Base-by-base conservation (phyloP, 257 asterid species). In the Ilex aquifolium region DNA sequence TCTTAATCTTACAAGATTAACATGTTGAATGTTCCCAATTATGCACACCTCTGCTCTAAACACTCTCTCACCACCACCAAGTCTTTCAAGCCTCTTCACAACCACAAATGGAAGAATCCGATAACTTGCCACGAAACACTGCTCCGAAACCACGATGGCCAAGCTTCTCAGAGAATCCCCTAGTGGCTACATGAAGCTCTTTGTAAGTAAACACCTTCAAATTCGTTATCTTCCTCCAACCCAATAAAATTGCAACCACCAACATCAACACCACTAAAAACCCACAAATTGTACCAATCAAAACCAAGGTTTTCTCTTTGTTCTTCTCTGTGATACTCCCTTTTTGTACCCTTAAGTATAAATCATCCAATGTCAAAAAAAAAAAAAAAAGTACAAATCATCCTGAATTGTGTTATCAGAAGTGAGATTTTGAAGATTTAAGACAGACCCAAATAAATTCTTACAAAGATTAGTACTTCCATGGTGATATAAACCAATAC, bases 141-240 rank as follows among this genome's bases (percentile, higher is more conserved):
- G 89, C 85, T n/a, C 96, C 96, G 52, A 84, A 89, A 11, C 96
- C 95, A 39, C 96, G 95, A 60, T 86, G 91, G 2, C 96, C 96
- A 12, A 89, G 89, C 80, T 89, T 89, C 57, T 77, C 87, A 0
- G 94, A 85, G 65, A 87, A 90, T 14, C 95, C 95, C 66, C 17
- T 79, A 3, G 95, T 87, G 1, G 89, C 91, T 51, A 74, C 65
- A 66, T 81, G 85, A 54, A 87, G 91, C 72, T 87, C 95, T 46
- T 83, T 85, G 70, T 85, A 80, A 21, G 95, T 76, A 53, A 81
- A 86, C 31, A 84, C 82, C 66, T 79, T 82, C 68, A 84, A 62
- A 76, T 84, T 86, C 42, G 80, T 81, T 5, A 81, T 68, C 80
- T 80, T 74, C 76, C 80, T 60, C 65, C 77, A 36, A 21, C 1